Conservation (phyloP, 768 basidiomycete genomes). For the Mrakia frigida region DNA sequence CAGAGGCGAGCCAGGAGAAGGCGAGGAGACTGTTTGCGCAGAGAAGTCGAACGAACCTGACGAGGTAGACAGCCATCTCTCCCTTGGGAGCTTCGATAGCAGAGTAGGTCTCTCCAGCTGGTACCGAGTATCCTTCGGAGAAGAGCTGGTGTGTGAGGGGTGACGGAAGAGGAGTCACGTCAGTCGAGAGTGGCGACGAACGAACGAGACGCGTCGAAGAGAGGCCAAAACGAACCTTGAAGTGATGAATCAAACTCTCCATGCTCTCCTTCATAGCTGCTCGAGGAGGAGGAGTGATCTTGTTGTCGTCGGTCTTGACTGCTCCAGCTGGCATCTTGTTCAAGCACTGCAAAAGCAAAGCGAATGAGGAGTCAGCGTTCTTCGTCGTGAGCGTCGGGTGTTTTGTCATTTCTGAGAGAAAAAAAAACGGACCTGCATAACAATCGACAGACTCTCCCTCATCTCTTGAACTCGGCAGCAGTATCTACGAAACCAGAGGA, state of each 20-base stretch:
- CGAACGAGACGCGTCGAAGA: neutral
- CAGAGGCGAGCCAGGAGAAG: constrained; percentile 12
- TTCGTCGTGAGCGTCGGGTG: neutral
- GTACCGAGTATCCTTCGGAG: constrained; percentile 94
- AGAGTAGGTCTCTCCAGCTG: constrained; percentile 77
- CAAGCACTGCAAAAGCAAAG: constrained; percentile 57
- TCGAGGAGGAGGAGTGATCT: constrained; percentile 90
- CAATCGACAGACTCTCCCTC: constrained; percentile 86
- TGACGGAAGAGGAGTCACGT: neutral
- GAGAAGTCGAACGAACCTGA: constrained; percentile 65
- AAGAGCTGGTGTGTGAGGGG: constrained; percentile 62
- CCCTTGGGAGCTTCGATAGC: constrained; percentile 99
- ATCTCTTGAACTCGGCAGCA: constrained; percentile 97
- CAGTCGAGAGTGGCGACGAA: neutral
- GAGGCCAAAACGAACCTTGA: constrained; percentile 60
- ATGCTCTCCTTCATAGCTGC: constrained; percentile 99
- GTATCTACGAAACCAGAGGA: constrained; percentile 63
- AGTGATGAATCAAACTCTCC: constrained; percentile 96
- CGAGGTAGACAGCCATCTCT: constrained; percentile 97
- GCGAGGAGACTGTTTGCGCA: no score
- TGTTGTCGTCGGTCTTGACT: constrained; percentile 94
- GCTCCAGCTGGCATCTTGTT: constrained; percentile 95
- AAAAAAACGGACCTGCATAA: constrained; percentile 55
- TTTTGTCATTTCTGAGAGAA: neutral
- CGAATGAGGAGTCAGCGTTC: neutral